These are phyloP conservation scores for Colletotrichum euphorbiae DNA, from an alignment of 2,329 filamentous ascomycete species.

Conservation along the genomic window DNA sequence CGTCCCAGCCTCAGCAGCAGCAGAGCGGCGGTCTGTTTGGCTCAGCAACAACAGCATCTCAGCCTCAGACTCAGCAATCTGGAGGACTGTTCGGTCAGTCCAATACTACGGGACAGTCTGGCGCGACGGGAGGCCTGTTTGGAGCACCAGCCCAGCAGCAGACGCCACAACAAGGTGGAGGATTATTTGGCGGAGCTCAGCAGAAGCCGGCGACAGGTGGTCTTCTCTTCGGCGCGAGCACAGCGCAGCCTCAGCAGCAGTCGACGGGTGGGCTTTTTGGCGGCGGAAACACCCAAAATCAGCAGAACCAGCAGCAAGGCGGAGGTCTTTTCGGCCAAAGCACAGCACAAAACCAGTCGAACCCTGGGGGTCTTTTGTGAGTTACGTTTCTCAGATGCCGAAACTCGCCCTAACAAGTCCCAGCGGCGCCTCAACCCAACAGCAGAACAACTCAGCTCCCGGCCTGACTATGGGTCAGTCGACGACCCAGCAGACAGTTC, in stretches of 20 bases:
- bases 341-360: conserved; percentile 44
- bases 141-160: conserved; percentile 39
- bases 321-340: conserved; percentile 50
- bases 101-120: conserved; percentile 7
- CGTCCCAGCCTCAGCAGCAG: conserved; percentile 46
- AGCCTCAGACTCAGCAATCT: conserved; percentile 14
- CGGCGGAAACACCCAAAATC: conserved; percentile 40
- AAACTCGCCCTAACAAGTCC: neutral
- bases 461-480: conserved; percentile 62
- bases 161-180: conserved; percentile 46
- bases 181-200: conserved; percentile 51
- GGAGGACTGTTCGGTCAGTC: conserved; percentile 16
- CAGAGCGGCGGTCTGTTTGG: conserved; percentile 38
- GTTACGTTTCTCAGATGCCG: conserved; percentile 19
- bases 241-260: conserved; percentile 32
- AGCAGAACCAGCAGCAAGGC: conserved; percentile 30
- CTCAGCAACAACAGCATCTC: neutral
- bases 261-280: conserved; percentile 48
- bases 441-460: conserved; percentile 42
- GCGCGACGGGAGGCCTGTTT: conserved; percentile 40
- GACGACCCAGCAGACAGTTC: conserved; percentile 66
- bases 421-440: conserved; percentile 35
- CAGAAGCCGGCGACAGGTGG: conserved; percentile 39
- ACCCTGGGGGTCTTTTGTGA: conserved; percentile 47
- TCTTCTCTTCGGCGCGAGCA: conserved; percentile 43